phyloP scores from a whole-genome alignment of 1,284 basidiomycete genomes.

The Fomitopsis pinicola region DNA sequence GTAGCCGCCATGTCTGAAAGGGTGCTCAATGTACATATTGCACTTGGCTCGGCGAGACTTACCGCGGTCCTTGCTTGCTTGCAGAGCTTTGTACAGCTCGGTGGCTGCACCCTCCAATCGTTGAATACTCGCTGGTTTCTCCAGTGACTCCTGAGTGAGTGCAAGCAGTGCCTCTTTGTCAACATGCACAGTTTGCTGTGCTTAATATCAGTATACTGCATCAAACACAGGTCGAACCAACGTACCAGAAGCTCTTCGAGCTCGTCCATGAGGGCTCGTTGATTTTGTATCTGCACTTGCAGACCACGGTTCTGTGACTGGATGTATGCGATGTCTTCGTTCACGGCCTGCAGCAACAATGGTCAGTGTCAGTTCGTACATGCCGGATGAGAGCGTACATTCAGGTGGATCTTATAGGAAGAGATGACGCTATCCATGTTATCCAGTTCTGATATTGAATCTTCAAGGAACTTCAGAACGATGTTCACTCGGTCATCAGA shows the following conservation, averaged over 20 bases:
- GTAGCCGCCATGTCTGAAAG: conserved; percentile 85
- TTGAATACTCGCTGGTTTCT: conserved; percentile 72
- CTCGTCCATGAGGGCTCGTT: conserved; percentile 77
- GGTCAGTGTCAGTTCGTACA: too few relatives aligned
- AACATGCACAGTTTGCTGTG: conserved; percentile 90
- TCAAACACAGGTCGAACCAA: not conserved
- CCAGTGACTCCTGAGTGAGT: conserved; percentile 84
- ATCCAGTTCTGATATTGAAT: conserved; percentile 82
- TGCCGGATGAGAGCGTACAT: conserved; percentile 46
- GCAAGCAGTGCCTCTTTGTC: conserved; percentile 70
- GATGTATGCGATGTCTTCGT: conserved; percentile 93
- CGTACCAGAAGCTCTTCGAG: conserved; percentile 81
- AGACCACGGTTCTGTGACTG: conserved; percentile 96
- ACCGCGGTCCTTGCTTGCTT: conserved; percentile 88
- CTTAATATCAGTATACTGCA: not conserved
- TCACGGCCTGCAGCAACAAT: conserved; percentile 62
- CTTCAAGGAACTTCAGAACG: conserved; percentile 88
- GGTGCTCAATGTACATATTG: not conserved
- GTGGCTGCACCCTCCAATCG: conserved; percentile 81
- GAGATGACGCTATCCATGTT: conserved; percentile 83
- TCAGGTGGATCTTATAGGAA: conserved; percentile 91
- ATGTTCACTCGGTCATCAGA: conserved; percentile 82
- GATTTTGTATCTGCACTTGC: conserved; percentile 97
- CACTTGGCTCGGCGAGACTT: conserved; percentile 5
- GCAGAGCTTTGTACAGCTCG: conserved; percentile 92